Evolutionary conservation across 768 basidiomycete genomes (phyloP), one percentile per base, ranked within the genome.

Genomic region (Basidioascus undulatus): DNA sequence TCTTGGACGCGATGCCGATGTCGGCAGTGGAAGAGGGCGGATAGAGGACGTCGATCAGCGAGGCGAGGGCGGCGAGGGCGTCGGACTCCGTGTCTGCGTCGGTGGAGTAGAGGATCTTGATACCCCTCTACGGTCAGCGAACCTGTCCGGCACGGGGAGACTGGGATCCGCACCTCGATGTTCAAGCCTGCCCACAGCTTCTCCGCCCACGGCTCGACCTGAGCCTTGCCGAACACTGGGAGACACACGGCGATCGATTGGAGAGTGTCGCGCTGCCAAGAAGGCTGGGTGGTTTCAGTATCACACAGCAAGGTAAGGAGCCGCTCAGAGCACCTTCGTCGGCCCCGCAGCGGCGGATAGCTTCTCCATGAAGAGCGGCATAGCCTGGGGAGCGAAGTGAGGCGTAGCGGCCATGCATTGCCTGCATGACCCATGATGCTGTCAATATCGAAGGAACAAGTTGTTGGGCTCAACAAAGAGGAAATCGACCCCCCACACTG

Each of bases 151-250:
- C 4, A 28, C 20, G n/a, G 5, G 18, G 20, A 27, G 44, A 24
- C n/a, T 12, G 35, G 24, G 19, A 34, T 33, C 41, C 25, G 27
- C 49, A 79, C 87, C 68, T 96, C 92, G 20, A 94, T 65, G 54
- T 83, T 89, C 26, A 96, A 56, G 0, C 75, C 66, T 55, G 76
- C 86, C 83, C 86, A 92, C n/a, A 96, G 57, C 47, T 83, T 75
- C 4, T 65, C 64, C 1, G 76, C 77, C 42, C 68, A 67, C 9
- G 67, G 66, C 12, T 67, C 65, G 3, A 71, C 72, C 4, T 72
- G 58, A 2, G 58, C 58, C 0, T 69, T 51, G 2, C 87, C 92
- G 55, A 89, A 96, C 0, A 80, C 70, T 4, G 89, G 83, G 35
- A 96, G 65, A 52, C 79, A 86, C 2, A 58, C 55, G 0, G 70